Evolutionary conservation across 2,329 filamentous ascomycete genomes (phyloP), one percentile per base, ranked within the genome.

Genomic region (Aureobasidium lini): DNA sequence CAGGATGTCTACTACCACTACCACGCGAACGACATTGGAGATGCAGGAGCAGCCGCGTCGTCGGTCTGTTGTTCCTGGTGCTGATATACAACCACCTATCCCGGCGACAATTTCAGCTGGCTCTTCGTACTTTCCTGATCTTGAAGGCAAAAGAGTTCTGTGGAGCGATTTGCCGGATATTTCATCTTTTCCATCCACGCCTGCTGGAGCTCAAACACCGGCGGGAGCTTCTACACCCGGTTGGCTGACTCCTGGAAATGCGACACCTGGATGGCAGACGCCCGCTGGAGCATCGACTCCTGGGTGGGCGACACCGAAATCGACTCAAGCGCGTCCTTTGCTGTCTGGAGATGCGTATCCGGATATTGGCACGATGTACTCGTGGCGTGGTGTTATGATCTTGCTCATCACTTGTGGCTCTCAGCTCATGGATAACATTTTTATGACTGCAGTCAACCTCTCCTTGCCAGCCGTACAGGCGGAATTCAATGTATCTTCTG

Each of bases 381-480:
- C 73, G 10, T 73, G 73, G 71, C 68, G 71, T 43, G 75, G 75
- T 1, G 66, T 66, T 6, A 61, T 74, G 61, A 71, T 76, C 29
- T 63, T 76, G 34, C 59, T 75, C 18, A 70, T 72, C 18, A 76
- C 75, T 3, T 75, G 73, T 31, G 74, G 74, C 46, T 73, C 74
- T 6, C 75, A 76, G 49, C 69, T 76, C 39, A 70, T 76, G 47
- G 74, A 76, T 54, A 76, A 76, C 61, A 72, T 76, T 15, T 76
- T 76, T 62, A 76, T 76, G 62, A 62, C 62, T 13, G 62, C 61
- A 8, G 61, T 74, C 16, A 76, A 76, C 46, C 73, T 76, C 57
- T 72, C 73, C 2, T 61, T 76, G 28, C 71, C 74, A 0, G 72
- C 74, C 1, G 75, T 76, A 8, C 73, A 76, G 48, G 65, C 70